Evolutionary conservation across 176 grass and related monocot genomes (phyloP).

Genomic region (Otatea glauca): DNA sequence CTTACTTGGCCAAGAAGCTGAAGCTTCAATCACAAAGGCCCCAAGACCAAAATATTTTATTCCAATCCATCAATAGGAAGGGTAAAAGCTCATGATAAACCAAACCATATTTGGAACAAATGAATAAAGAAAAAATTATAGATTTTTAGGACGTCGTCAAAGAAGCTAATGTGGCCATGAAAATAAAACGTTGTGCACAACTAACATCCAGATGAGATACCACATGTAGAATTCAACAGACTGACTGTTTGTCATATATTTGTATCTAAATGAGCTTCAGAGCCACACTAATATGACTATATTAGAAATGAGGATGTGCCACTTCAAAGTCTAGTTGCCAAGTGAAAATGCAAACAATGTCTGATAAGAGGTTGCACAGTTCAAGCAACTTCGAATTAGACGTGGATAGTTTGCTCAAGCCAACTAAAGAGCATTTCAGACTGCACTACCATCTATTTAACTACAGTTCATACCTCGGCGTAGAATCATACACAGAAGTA

Average conservation of each 20-base stretch:
- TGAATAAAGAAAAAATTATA: neutral
- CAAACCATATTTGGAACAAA: neutral
- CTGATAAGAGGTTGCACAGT: neutral
- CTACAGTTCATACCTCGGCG: neutral
- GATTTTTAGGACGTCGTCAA: neutral
- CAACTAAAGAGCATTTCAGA: neutral
- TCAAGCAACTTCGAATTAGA: neutral
- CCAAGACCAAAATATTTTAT: neutral
- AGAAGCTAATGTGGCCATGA: neutral
- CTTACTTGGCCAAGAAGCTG: neutral
- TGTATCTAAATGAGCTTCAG: neutral
- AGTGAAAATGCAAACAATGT: neutral
- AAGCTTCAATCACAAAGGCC: neutral
- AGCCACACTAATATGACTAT: neutral
- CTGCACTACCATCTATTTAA: neutral
- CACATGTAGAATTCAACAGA: neutral
- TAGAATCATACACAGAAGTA: neutral
- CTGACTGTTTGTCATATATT: neutral
- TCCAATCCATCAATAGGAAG: neutral
- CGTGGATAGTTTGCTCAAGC: neutral
- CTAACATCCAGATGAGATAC: neutral
- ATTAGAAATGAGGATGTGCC: neutral
- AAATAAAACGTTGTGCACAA: neutral
- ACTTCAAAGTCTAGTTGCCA: neutral
- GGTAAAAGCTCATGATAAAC: neutral